Base-by-base conservation (phyloP, 2,329 filamentous ascomycete species). In the Drechslera avenae region DNA sequence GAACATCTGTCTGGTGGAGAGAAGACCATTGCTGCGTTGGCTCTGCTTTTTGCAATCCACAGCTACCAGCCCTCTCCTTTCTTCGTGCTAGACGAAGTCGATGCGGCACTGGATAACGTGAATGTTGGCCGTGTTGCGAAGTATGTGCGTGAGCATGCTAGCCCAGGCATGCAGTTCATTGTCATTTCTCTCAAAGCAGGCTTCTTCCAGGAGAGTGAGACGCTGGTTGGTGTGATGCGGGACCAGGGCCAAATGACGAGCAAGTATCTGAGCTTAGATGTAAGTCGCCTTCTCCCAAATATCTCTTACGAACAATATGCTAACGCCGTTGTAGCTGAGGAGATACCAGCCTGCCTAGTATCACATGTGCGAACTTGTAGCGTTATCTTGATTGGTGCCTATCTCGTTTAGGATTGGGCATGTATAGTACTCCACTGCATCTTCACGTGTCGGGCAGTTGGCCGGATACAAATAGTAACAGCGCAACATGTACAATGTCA, bases 81-180 rank as follows among this genome's bases (percentile, higher is more conserved):
- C 79, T 99, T 99, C 73, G 94, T 99, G 28, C 85, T 99, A 6
- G 94, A 99, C 71, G 94, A 99, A 76, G 93, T 99, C 12, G 94
- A 99, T 71, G 95, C 94, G 8, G 95, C 94, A 33, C 83, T 99
- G n/a, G 94, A 99, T 72, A 96, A 97, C 68, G 91, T 93, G 54
- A 99, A 99, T 66, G 94, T 97, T 5, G 88, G 91, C 63, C 91
- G 95, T 72, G 92, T 99, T 74, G 94, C 93, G 59, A 94, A 94
- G 74, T 99, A 99, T 69, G 96, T 99, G 56, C 85, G 88, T 31
- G 91, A 96, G 68, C 92, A 99, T 75, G 90, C 92, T 1, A 90
- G 91, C 0, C 94, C 94, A 1, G 95, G 95, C 12, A 97, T 97
- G 91, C 94, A 99, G 74, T 99, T 99, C 64, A 95, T 99, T 54